These are phyloP conservation scores for Wolfiporia cocos DNA, from an alignment of 1,284 basidiomycete species.

Conservation along the genomic window DNA sequence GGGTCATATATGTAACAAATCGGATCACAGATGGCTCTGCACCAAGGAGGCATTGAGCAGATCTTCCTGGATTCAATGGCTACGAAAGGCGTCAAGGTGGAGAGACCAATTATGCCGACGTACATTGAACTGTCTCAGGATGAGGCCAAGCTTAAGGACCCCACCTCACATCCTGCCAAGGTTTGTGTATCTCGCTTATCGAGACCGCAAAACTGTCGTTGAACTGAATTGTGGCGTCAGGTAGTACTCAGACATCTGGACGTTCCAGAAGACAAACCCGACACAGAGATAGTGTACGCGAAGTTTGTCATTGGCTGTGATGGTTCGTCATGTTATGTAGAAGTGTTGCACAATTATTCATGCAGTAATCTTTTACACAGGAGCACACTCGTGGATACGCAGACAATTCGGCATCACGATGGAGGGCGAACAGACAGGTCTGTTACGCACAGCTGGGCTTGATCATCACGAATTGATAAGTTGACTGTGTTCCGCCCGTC, in stretches of 20 bases:
- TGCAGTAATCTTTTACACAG: background rate
- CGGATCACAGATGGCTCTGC: constrained; percentile 49
- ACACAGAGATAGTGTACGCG: constrained; percentile 41
- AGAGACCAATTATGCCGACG: constrained; percentile 49
- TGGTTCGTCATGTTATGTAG: constrained; percentile 26
- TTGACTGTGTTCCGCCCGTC: background rate
- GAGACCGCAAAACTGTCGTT: background rate
- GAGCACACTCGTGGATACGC: constrained; percentile 78
- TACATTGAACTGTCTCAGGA: constrained; percentile 46
- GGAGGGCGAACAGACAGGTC: constrained; percentile 73
- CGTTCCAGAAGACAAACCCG: constrained; percentile 17
- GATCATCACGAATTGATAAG: background rate
- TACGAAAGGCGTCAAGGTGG: constrained; percentile 42
- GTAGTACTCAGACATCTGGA: constrained; percentile 30
- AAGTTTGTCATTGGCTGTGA: constrained; percentile 54
- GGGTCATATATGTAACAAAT: no score
- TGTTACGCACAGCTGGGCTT: background rate
- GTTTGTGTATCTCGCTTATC: constrained; percentile 27
- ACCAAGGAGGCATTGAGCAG: constrained; percentile 69
- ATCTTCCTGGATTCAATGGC: constrained; percentile 64
- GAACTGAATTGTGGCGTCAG: constrained; percentile 13
- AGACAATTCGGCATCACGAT: constrained; percentile 60
- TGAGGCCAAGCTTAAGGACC: constrained; percentile 33
- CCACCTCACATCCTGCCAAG: constrained; percentile 47
- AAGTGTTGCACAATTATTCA: background rate